A percentile compares a stretch with the other conserved stretches of the same genome.
phyloP scores from a whole-genome alignment of 345 rosid genomes.

The Rhodamnia rubescens region DNA sequence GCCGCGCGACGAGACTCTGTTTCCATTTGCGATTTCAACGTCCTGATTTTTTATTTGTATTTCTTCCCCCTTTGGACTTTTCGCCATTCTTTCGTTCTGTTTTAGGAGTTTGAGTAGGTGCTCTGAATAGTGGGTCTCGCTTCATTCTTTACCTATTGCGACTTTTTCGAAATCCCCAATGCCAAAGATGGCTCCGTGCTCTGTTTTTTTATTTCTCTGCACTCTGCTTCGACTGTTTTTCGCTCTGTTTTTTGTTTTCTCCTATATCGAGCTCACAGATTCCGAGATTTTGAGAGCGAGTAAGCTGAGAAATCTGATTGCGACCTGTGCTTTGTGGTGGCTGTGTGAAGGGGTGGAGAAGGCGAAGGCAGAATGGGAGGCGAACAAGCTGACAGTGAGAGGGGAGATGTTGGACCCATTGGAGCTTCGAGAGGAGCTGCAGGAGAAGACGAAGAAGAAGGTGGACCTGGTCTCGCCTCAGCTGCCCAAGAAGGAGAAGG shows the following conservation, averaged over 20 bases:
- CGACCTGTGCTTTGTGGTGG: neutral
- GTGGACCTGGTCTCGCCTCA: conserved; percentile 72
- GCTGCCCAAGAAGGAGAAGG: conserved; percentile 49
- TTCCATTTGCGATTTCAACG: neutral
- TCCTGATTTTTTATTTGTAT: neutral
- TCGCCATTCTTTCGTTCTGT: neutral
- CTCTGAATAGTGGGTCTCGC: neutral
- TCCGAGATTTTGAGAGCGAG: neutral
- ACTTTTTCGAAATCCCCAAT: neutral
- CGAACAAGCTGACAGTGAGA: conserved; percentile 45
- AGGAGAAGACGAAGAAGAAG: conserved; percentile 42
- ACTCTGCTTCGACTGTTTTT: neutral
- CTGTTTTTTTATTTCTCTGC: neutral
- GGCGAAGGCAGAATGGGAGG: conserved; percentile 36
- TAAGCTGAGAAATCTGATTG: neutral
- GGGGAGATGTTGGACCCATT: conserved; percentile 58
- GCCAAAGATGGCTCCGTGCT: neutral
- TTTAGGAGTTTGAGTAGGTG: neutral
- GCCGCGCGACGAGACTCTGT: neutral
- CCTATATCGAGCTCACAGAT: neutral
- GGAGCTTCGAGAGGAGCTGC: conserved; percentile 31
- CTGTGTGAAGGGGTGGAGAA: conserved; percentile 31
- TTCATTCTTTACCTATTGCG: neutral
- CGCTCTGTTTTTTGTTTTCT: neutral
- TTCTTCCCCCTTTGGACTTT: neutral